Evolutionary conservation across 495 filamentous ascomycete species (phyloP), one percentile per base, ranked within the genome.

Genomic region (Beverwykella pulmonaria): DNA sequence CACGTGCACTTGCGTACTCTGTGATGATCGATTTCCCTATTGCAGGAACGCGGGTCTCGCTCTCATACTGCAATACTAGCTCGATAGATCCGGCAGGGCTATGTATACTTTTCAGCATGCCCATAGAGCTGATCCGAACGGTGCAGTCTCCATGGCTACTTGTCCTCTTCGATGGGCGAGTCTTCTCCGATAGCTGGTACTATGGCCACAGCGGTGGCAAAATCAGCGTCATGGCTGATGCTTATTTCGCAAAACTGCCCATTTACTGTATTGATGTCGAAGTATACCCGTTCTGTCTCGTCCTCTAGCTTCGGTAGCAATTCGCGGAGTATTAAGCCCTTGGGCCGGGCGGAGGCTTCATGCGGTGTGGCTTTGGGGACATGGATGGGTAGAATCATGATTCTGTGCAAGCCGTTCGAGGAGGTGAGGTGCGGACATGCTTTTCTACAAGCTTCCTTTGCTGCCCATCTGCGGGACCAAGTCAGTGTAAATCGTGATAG

Each of bases 401-500:
- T 64, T 1, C 36, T 20, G 8, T 69, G 67, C 8, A 64, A 29
- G 7, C 58, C 55, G 32, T 56, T 69, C 1, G 46, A 41, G 0
- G 19, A 12, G 32, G 34, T 53, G 6, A 69, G 15, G 39, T 60
- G 53, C 1, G 32, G 22, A 44, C 67, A 69, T 34, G 60, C 67
- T 57, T 69, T 69, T 9, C 67, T 27, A 46, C 60, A 64, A 32
- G 67, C 67, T 65, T 69, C 67, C 32, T 69, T 69, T 27, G 67
- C 67, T 22, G 67, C 67, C 67, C 67, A 69, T 27, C 67, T 69
- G n/a, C 23, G n/a, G 0, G 1, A 22, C 12, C 1, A 20, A 54
- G 22, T 64, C n/a, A 63, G 59, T 22, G 8, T 2, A 32, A 4
- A 22, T n/a, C 8, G 44, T 7, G 30, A 20, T 15, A 23, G 7